phyloP scores from a whole-genome alignment of 2,329 filamentous ascomycete genomes.

The Arachnopeziza araneosa region DNA sequence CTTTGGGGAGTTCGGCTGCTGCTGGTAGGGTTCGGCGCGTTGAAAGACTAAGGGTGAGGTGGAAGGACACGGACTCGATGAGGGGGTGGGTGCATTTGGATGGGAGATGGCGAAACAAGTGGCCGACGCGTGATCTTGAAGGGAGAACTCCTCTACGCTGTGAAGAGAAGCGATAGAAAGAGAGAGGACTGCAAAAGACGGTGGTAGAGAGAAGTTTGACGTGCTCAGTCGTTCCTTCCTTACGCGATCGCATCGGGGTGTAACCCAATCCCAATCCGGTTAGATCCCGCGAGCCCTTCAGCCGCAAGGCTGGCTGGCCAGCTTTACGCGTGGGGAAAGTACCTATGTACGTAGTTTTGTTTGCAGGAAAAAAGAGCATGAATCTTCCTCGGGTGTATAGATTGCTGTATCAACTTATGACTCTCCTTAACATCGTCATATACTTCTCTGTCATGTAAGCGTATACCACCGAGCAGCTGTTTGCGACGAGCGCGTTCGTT shows the following conservation, averaged over 20 bases:
- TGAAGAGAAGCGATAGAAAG: neutral
- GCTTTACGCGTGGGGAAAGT: neutral
- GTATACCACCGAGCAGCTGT: neutral
- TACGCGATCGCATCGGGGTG: neutral
- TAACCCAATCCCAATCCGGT: neutral
- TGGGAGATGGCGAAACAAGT: neutral
- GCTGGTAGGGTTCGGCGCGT: constrained; percentile 16
- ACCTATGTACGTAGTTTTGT: too few relatives aligned
- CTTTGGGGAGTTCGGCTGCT: constrained; percentile 1
- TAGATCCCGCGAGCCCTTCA: neutral
- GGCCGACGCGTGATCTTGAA: constrained; percentile 11
- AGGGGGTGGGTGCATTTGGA: constrained; percentile 19
- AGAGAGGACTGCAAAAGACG: neutral
- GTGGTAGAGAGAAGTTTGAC: neutral
- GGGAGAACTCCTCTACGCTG: neutral
- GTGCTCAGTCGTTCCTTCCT: neutral
- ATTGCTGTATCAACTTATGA: too few relatives aligned
- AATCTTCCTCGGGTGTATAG: too few relatives aligned
- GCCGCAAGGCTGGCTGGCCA: neutral
- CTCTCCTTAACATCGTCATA: neutral
- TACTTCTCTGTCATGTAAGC: neutral
- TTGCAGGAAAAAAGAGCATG: too few relatives aligned
- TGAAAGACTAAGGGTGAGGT: constrained; percentile 11
- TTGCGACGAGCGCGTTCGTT: neutral
- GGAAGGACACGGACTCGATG: constrained; percentile 14